Evolutionary conservation across 768 basidiomycete genomes (phyloP).

Genomic region (Harrya chromipes): DNA sequence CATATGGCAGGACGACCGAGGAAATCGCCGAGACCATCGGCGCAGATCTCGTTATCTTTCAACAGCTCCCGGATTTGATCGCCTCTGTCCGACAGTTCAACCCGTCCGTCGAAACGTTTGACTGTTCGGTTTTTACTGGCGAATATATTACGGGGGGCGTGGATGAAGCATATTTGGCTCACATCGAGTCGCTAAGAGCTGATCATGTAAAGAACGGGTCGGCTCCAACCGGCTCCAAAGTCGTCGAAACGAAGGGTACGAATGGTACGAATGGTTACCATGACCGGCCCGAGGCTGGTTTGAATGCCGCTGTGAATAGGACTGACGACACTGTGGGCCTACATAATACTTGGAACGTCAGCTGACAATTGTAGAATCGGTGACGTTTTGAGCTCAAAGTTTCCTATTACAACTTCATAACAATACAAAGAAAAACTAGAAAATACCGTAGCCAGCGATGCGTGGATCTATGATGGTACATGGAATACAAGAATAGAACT

Average conservation of each 20-base stretch:
- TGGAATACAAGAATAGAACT: slow-evolving; percentile 10
- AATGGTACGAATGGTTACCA: slow-evolving; percentile 21
- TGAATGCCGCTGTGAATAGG: slow-evolving; percentile 52
- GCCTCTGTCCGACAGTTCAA: slow-evolving; percentile 85
- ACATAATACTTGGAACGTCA: slow-evolving; percentile 64
- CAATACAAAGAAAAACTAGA: slow-evolving; percentile 2
- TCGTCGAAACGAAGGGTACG: slow-evolving; percentile 34
- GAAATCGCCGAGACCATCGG: slow-evolving; percentile 82
- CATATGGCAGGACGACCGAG: slow-evolving; percentile 65
- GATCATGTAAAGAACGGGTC: slow-evolving; percentile 73
- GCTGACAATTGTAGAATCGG: slow-evolving; percentile 20
- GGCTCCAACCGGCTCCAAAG: slow-evolving; percentile 29
- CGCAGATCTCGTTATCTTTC: slow-evolving; percentile 95
- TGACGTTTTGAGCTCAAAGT: background rate
- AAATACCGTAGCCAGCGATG: slow-evolving; percentile 6
- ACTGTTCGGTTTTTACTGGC: slow-evolving; percentile 98
- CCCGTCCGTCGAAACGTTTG: slow-evolving; percentile 70
- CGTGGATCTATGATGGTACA: slow-evolving; percentile 13
- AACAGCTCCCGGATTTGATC: slow-evolving; percentile 85
- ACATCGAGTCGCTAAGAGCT: slow-evolving; percentile 73
- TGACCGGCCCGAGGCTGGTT: slow-evolving; percentile 23
- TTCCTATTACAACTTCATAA: slow-evolving; percentile 2
- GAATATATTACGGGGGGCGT: slow-evolving; percentile 96
- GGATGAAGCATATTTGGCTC: slow-evolving; percentile 72
- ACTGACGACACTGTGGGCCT: slow-evolving; percentile 77